Conservation (phyloP, 345 rosid species). For the Turnera subulata region DNA sequence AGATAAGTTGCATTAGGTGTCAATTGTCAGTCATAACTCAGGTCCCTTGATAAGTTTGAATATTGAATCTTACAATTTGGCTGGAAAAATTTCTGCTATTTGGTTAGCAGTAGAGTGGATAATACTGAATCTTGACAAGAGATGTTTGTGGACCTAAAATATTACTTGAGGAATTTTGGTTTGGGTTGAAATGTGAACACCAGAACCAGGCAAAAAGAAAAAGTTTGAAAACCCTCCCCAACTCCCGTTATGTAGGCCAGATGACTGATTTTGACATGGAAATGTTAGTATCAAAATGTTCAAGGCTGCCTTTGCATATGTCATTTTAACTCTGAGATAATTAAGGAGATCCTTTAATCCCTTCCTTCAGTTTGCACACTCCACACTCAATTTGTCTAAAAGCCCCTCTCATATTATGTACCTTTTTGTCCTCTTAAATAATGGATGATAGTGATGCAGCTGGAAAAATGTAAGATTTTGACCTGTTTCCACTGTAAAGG, state of each 20-base stretch:
- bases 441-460: no score
- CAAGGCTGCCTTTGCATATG: neutral
- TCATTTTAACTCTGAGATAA: neutral
- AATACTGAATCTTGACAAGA: conserved; percentile 18
- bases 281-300: neutral
- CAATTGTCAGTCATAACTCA: neutral
- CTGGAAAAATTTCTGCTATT: neutral
- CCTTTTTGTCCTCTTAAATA: no score
- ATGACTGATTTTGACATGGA: conserved; percentile 17
- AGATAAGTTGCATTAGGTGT: neutral
- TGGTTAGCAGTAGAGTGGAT: conserved; percentile 8
- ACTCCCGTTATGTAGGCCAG: conserved; percentile 5
- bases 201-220: conserved; percentile 6
- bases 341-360: no score
- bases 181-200: conserved; percentile 7
- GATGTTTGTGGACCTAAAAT: conserved; percentile 23
- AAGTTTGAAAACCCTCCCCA: conserved; percentile 10
- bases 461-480: no score
- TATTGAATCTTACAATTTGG: conserved; percentile 14
- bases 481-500: no score
- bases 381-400: no score
- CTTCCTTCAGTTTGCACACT: no score
- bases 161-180: neutral
- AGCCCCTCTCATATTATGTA: no score
- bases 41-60: conserved; percentile 6